A percentile compares a stretch with the other conserved stretches of the same genome.
These are phyloP conservation scores for Sphagnum fallax DNA, from an alignment of 228 moss, liverwort and hornwort species.

Conservation along the genomic window DNA sequence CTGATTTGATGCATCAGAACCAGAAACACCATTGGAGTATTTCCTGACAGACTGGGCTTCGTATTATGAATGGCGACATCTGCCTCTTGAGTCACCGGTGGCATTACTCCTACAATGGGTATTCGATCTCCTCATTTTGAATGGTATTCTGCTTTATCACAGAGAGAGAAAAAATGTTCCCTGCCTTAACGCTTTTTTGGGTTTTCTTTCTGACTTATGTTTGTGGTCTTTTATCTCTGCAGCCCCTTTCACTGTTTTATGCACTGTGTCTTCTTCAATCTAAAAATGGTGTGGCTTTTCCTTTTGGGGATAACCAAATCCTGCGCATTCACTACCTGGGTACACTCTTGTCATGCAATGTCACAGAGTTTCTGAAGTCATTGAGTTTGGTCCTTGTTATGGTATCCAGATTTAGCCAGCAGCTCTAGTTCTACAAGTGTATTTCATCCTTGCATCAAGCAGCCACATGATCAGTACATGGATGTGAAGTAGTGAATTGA, in stretches of 20 bases:
- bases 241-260: conserved; percentile 72
- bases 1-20: conserved; percentile 11
- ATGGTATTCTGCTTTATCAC: not conserved
- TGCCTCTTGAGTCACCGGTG: conserved; percentile 67
- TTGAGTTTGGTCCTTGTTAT: too few relatives aligned
- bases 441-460: too few relatives aligned
- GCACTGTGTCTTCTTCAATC: conserved; percentile 31
- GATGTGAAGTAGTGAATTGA: too few relatives aligned
- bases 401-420: too few relatives aligned
- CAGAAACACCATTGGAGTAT: conserved; percentile 4
- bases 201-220: too few relatives aligned
- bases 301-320: conserved; percentile 5
- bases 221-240: conserved; percentile 5
- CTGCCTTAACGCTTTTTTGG: too few relatives aligned
- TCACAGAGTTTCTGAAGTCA: too few relatives aligned
- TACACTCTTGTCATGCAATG: conserved; percentile 3
- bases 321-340: conserved; percentile 70
- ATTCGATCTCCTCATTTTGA: conserved; percentile 1
- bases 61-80: conserved; percentile 65
- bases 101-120: conserved; percentile 77
- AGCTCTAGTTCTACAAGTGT: too few relatives aligned
- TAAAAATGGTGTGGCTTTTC: conserved; percentile 1
- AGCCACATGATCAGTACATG: too few relatives aligned
- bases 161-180: too few relatives aligned
- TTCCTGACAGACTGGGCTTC: conserved; percentile 45